These are phyloP conservation scores for Yamadazyma sp. DNA, from an alignment of 805 yeast genomes.

Conservation along the genomic window DNA sequence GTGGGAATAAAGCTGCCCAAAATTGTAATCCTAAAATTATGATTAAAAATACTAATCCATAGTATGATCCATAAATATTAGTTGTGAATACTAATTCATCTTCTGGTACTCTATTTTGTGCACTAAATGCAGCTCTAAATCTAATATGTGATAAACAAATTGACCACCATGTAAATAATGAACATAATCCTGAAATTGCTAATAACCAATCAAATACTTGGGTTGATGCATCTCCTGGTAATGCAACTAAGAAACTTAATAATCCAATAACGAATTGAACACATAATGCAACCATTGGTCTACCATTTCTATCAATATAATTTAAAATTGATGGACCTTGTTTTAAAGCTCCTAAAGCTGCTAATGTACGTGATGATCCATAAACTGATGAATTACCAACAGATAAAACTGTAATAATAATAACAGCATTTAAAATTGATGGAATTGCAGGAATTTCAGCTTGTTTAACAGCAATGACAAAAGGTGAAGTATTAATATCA, in stretches of 20 bases:
- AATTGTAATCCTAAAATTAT: conserved; percentile 32
- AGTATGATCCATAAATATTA: conserved; percentile 29
- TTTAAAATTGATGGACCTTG: conserved; percentile 27
- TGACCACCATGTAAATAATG: conserved; percentile 27
- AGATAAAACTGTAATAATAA: conserved; percentile 29
- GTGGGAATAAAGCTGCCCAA: conserved; percentile 39
- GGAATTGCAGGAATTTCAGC: conserved; percentile 30
- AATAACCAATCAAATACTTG: conserved; percentile 32
- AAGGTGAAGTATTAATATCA: conserved; percentile 32
- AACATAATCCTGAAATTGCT: conserved; percentile 27
- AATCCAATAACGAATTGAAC: conserved; percentile 26
- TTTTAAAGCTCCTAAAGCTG: conserved; percentile 29
- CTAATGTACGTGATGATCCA: conserved; percentile 30
- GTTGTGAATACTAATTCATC: conserved; percentile 32
- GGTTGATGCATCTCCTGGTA: conserved; percentile 27
- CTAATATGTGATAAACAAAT: conserved; percentile 30
- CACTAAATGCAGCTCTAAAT: conserved; percentile 23
- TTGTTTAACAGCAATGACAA: conserved; percentile 34
- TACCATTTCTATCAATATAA: conserved; percentile 28
- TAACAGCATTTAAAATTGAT: conserved; percentile 31
- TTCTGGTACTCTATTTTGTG: conserved; percentile 20
- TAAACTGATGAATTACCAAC: conserved; percentile 37
- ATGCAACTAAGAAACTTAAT: conserved; percentile 25
- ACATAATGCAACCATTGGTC: conserved; percentile 26
- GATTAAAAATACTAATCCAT: conserved; percentile 24